Percentiles rank a stretch among this genome's conserved stretches.
phyloP scores from a whole-genome alignment of 352 stramenopile genomes.

The Phytophthora sp. region DNA sequence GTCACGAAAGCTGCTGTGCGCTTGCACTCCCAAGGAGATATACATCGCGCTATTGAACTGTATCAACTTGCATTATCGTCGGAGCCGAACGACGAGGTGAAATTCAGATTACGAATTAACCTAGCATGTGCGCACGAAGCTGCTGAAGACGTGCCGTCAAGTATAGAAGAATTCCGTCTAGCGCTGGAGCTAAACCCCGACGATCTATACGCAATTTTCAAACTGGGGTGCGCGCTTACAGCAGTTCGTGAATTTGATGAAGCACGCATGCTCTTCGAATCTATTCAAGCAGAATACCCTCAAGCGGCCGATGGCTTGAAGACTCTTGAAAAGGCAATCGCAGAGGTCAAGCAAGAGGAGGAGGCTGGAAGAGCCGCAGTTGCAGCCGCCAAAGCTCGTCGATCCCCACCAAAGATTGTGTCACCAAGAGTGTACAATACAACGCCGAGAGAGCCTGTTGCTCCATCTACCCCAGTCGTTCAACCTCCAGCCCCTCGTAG shows the following conservation, averaged over 20 bases:
- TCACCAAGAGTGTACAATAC: constrained; percentile 10
- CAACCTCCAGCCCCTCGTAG: constrained; percentile 20
- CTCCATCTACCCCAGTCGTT: constrained; percentile 14
- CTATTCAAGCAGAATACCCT: constrained; percentile 53
- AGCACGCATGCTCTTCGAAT: constrained; percentile 42
- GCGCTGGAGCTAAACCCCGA: constrained; percentile 51
- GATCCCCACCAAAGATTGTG: constrained; percentile 29
- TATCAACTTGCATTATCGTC: constrained; percentile 70
- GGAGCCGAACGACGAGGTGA: constrained; percentile 56
- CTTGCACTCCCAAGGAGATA: constrained; percentile 67
- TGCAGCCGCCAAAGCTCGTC: constrained; percentile 38
- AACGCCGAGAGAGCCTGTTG: constrained; percentile 18
- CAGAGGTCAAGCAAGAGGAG: constrained; percentile 27
- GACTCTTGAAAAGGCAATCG: constrained; percentile 37
- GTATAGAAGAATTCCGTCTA: constrained; percentile 46
- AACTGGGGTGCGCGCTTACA: constrained; percentile 57
- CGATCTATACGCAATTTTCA: constrained; percentile 65
- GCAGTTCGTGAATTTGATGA: constrained; percentile 45
- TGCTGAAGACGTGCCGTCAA: constrained; percentile 40
- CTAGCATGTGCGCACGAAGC: constrained; percentile 68
- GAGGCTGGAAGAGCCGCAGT: constrained; percentile 33
- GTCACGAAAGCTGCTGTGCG: constrained; percentile 78
- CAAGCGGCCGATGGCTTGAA: constrained; percentile 54
- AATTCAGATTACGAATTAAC: constrained; percentile 72
- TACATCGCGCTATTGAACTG: constrained; percentile 69